Evolutionary conservation across 1,284 basidiomycete species (phyloP), one percentile per base, ranked within the genome.

Genomic region (Apiotrichum akiyoshidainum): DNA sequence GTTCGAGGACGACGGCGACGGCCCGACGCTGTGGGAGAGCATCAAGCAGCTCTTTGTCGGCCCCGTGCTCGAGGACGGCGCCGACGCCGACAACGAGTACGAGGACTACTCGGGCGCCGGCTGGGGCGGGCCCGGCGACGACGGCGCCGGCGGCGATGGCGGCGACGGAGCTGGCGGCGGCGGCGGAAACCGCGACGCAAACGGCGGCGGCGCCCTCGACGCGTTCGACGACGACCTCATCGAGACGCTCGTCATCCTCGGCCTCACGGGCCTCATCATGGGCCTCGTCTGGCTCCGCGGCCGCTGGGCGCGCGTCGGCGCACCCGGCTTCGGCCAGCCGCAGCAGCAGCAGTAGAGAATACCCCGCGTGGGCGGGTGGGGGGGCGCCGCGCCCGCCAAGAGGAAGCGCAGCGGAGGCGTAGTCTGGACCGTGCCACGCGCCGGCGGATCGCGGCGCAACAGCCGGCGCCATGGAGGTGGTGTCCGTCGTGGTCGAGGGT

Each of bases 1-100:
- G 31, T 75, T 75, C 46, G 75, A 74, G 11, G 60, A 65, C 11
- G 64, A 66, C n/a, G 35, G n/a, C 26, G 61, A 67, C 3, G 52
- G 55, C 12, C 41, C 52, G 35, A 40, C 60, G 0, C 39, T 67
- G 13, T 74, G 71, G 69, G 66, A 71, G 21, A 59, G 66, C n/a
- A 37, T 73, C 51, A 73, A 73, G 65, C 35, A 54, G 1, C 59
- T 73, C 10, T 72, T 75, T 41, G 61, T 61, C 13, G 51, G 53
- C 2, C 52, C 54, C 9, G 47, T 35, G 19, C 40, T 59, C 7
- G 55, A 62, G 50, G 58, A 53, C 21, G 57, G 37, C 45, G n/a
- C 33, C 37, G 63, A 61, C 12, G 41, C 59, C 12, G 61, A 60
- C 17, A 56, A 65, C 45, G 60, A 49, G 22, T 55, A 52, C 33